A percentile compares a stretch with the other conserved stretches of the same genome.
phyloP scores from a whole-genome alignment of 1,139 yeast species.

The Scheffersomyces stambukii region DNA sequence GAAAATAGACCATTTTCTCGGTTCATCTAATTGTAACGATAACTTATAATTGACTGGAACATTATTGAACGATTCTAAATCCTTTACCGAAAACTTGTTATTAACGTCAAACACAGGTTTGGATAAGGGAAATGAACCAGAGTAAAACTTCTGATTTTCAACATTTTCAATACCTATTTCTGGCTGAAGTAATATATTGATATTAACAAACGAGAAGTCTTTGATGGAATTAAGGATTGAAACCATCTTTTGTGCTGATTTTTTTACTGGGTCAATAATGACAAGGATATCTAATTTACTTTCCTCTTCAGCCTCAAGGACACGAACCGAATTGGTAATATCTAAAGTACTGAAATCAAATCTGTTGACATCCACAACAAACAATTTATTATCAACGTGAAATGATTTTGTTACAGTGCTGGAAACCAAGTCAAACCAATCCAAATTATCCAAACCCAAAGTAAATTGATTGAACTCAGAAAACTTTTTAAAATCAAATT shows the following conservation, averaged over 20 bases:
- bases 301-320: constrained; percentile 17
- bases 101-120: constrained; percentile 35
- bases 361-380: constrained; percentile 37
- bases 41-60: constrained; percentile 50
- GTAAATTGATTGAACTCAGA: constrained; percentile 16
- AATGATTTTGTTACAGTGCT: constrained; percentile 45
- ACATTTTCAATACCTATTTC: constrained; percentile 22
- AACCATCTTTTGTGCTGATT: constrained; percentile 59
- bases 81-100: constrained; percentile 24
- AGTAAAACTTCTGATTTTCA: constrained; percentile 58
- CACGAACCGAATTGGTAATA: constrained; percentile 25
- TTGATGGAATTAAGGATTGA: constrained; percentile 46
- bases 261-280: constrained; percentile 69
- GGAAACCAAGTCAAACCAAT: constrained; percentile 47
- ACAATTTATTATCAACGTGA: constrained; percentile 33
- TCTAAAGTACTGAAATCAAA: constrained; percentile 39
- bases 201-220: constrained; percentile 40
- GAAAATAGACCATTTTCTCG: constrained; percentile 59
- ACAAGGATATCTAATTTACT: constrained; percentile 49
- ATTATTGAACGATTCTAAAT: constrained; percentile 13
- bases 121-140: constrained; percentile 36
- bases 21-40: constrained; percentile 58
- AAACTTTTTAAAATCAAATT: constrained; percentile 18
- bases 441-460: constrained; percentile 16
- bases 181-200: constrained; percentile 62